Percentiles rank a stretch among this genome's conserved stretches.
phyloP scores from a whole-genome alignment of 116 monocot species.

The Trichopus zeylanicus region DNA sequence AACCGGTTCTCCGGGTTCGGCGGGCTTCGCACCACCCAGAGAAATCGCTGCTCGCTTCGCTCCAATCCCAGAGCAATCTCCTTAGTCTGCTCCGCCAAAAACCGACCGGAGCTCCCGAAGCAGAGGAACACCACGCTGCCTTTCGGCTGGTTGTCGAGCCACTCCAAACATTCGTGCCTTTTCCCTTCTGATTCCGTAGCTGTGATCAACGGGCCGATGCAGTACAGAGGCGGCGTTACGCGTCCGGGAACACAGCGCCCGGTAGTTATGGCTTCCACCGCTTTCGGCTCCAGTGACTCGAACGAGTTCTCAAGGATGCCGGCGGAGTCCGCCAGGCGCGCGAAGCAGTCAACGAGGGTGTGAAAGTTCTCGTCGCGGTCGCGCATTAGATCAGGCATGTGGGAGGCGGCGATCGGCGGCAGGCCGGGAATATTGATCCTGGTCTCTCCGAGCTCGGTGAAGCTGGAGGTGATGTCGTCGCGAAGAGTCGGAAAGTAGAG shows the following conservation, averaged over 20 bases:
- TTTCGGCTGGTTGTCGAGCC: slow-evolving; percentile 37
- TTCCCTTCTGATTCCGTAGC: too few relatives aligned
- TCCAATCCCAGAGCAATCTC: slow-evolving; percentile 30
- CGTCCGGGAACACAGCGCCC: slow-evolving; percentile 1
- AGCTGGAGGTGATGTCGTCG: neutral
- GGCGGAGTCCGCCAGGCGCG: neutral
- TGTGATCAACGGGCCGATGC: slow-evolving; percentile 21
- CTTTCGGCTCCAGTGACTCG: slow-evolving; percentile 11
- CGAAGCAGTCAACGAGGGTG: neutral
- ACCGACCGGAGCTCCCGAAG: slow-evolving; percentile 37
- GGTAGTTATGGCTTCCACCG: slow-evolving; percentile 7
- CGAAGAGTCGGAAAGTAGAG: slow-evolving; percentile 21
- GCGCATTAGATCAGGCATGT: neutral
- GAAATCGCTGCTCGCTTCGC: slow-evolving; percentile 18
- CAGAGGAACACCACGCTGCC: slow-evolving; percentile 47
- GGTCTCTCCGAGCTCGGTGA: slow-evolving; percentile 7
- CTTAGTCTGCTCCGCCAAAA: slow-evolving; percentile 29
- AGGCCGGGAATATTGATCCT: slow-evolving; percentile 13
- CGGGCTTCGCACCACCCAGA: slow-evolving; percentile 21
- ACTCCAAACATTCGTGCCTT: slow-evolving; percentile 23
- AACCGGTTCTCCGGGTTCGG: neutral
- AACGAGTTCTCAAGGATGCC: slow-evolving; percentile 20
- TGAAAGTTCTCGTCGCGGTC: neutral
- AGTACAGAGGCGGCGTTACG: slow-evolving; percentile 10
- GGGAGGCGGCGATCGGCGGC: slow-evolving; percentile 6